Percentiles rank a stretch among this genome's conserved stretches.
Evolutionary conservation across 2,329 filamentous ascomycete genomes (phyloP).

Genomic region (Catunica adiposa): DNA sequence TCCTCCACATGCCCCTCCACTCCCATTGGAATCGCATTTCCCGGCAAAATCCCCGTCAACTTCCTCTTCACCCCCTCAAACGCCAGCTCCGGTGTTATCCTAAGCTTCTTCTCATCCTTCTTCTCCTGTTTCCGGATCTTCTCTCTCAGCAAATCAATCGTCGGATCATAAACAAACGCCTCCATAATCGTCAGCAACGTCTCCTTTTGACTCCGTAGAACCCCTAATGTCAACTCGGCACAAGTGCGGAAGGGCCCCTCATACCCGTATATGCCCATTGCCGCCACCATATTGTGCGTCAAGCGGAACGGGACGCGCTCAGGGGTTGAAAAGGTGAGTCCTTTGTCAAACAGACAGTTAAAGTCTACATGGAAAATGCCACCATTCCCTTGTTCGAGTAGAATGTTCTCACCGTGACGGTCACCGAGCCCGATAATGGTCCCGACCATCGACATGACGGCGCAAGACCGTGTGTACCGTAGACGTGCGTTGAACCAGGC

Average conservation of each 20-base stretch:
- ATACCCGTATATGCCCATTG: constrained; percentile 87
- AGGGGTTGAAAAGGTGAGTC: constrained; percentile 83
- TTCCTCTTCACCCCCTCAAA: constrained; percentile 80
- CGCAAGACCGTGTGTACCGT: constrained; percentile 80
- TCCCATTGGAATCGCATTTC: constrained; percentile 81
- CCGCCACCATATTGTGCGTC: constrained; percentile 96
- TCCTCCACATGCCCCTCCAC: constrained; percentile 97
- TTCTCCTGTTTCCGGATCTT: constrained; percentile 37
- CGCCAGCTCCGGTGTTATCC: constrained; percentile 50
- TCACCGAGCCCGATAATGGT: constrained; percentile 89
- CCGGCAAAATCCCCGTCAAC: constrained; percentile 64
- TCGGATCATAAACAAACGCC: constrained; percentile 93
- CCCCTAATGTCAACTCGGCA: constrained; percentile 70
- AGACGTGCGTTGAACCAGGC: constrained; percentile 82
- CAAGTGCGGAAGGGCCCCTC: constrained; percentile 86
- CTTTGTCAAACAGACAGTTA: constrained; percentile 98
- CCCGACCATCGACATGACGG: constrained; percentile 99
- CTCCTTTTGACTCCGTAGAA: constrained; percentile 82
- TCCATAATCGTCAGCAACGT: constrained; percentile 95
- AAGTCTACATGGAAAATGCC: constrained; percentile 97
- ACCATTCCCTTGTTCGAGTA: constrained; percentile 84
- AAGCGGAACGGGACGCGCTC: constrained; percentile 91
- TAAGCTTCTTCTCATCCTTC: background rate
- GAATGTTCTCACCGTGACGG: constrained; percentile 90
- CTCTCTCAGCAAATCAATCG: constrained; percentile 69